Conservation (phyloP, 140 eudicot genomes). For the Erigeron philadelphicus region DNA sequence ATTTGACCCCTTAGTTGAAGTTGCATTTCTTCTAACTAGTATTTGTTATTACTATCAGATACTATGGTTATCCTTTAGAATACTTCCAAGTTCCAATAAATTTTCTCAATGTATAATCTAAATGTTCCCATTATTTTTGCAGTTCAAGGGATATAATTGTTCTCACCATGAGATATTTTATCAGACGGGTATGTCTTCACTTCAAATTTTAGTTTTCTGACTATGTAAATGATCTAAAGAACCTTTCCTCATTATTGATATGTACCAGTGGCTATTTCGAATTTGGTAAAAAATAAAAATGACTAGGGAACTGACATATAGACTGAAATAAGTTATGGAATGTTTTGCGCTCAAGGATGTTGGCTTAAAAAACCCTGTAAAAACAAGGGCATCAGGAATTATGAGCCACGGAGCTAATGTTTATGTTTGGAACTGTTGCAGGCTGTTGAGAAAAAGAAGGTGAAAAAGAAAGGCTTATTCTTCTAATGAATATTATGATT, state of each 20-base stretch:
- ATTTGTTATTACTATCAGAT: background rate
- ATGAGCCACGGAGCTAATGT: background rate
- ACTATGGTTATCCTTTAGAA: background rate
- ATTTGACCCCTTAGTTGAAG: background rate
- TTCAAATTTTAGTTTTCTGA: background rate
- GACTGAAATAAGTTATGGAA: background rate
- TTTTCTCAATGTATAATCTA: background rate
- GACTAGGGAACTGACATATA: background rate
- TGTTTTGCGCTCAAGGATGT: background rate
- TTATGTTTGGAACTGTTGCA: conserved; percentile 30
- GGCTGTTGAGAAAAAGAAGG: conserved; percentile 70
- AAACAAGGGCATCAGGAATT: background rate
- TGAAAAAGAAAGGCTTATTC: conserved; percentile 60
- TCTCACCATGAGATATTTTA: conserved; percentile 61
- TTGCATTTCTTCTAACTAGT: background rate
- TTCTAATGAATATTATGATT: conserved; percentile 27
- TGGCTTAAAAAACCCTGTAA: background rate
- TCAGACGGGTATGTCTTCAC: conserved; percentile 53
- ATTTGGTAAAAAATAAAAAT: background rate
- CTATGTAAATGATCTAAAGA: background rate
- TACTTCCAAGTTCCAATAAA: background rate
- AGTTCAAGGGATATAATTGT: conserved; percentile 75
- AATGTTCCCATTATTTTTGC: conserved; percentile 30
- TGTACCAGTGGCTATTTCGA: background rate
- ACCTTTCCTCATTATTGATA: background rate